Percentiles rank a stretch among this genome's conserved stretches.
These are phyloP conservation scores for Eutrema salsugineum DNA, from an alignment of 441 rosid species.

Conservation along the genomic window DNA sequence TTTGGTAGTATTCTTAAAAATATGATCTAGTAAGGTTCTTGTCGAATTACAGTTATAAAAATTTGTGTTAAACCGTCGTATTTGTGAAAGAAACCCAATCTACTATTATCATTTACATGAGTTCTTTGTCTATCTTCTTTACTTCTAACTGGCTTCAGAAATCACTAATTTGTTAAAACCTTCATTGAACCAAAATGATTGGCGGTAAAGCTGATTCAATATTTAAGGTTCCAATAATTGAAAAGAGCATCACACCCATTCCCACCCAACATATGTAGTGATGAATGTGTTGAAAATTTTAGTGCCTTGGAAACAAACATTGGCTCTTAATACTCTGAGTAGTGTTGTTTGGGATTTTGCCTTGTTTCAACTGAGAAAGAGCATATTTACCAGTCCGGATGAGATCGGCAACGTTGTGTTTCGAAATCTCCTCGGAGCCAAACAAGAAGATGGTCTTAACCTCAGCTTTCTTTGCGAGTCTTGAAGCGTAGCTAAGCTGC, in stretches of 20 bases:
- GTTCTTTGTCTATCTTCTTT: neutral
- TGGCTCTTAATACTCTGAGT: constrained; percentile 21
- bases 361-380: constrained; percentile 57
- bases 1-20: constrained; percentile 1
- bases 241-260: neutral
- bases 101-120: neutral
- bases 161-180: neutral
- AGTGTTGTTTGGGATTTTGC: constrained; percentile 55
- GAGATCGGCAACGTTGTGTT: constrained; percentile 69
- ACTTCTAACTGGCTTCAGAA: neutral
- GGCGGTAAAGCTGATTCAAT: neutral
- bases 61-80: neutral
- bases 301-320: neutral
- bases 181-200: neutral
- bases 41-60: neutral
- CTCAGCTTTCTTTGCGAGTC: constrained; percentile 75
- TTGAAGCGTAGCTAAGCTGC: constrained; percentile 66
- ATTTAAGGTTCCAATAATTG: neutral
- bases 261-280: neutral
- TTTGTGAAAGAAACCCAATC: neutral
- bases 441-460: constrained; percentile 58
- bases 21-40: neutral
- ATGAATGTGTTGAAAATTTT: neutral
- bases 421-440: constrained; percentile 61
- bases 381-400: constrained; percentile 60